These are phyloP conservation scores for Pichia sp. DNA, from an alignment of 1,139 yeast species.

Conservation along the genomic window DNA sequence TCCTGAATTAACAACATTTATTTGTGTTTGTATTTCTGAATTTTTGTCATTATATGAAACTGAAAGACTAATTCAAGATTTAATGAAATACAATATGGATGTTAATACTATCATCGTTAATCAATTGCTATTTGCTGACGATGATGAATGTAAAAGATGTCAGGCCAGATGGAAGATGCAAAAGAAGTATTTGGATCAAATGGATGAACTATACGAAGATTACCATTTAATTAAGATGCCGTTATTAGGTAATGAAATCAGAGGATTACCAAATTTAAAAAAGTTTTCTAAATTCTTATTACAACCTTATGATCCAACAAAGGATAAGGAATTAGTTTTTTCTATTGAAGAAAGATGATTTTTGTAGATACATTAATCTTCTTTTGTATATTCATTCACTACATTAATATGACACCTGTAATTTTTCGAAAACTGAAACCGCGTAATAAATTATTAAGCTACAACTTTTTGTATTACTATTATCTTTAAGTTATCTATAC, in stretches of 20 bases:
- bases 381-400: background rate
- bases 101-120: conserved; percentile 93
- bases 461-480: background rate
- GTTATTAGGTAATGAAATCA: conserved; percentile 83
- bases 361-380: background rate
- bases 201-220: conserved; percentile 84
- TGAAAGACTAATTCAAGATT: conserved; percentile 93
- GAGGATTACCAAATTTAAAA: conserved; percentile 81
- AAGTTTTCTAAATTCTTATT: conserved; percentile 65
- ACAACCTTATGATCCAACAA: conserved; percentile 63
- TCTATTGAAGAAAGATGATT: conserved; percentile 50
- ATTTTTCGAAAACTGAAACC: background rate
- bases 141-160: conserved; percentile 78
- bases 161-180: conserved; percentile 94
- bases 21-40: conserved; percentile 96
- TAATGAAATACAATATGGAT: conserved; percentile 90
- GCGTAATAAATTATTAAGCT: background rate
- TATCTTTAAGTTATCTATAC: background rate
- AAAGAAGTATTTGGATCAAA: conserved; percentile 86
- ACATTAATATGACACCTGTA: background rate
- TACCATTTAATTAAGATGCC: conserved; percentile 95
- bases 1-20: conserved; percentile 92
- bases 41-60: conserved; percentile 93
- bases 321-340: conserved; percentile 52
- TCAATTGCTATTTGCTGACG: conserved; percentile 82